Percentiles rank a stretch among this genome's conserved stretches.
These are phyloP conservation scores for Yamadazyma sp. DNA, from an alignment of 805 yeast species.

Conservation along the genomic window DNA sequence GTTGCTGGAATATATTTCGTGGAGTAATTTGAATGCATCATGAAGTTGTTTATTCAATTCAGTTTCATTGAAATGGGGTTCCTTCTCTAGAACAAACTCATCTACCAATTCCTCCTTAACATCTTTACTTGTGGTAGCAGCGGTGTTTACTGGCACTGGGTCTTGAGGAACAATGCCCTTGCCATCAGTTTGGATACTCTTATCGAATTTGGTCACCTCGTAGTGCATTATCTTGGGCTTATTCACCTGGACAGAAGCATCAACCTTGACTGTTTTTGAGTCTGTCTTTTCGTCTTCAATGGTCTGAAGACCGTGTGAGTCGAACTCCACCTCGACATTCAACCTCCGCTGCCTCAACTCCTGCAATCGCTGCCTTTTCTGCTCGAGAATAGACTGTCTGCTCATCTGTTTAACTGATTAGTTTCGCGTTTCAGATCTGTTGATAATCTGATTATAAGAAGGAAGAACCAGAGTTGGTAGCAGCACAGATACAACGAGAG, in stretches of 20 bases:
- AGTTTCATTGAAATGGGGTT: constrained; percentile 15
- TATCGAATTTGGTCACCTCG: not conserved
- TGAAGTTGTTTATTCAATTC: constrained; percentile 18
- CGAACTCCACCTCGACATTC: too few relatives aligned
- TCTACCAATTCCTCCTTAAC: too few relatives aligned
- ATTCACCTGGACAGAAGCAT: constrained; percentile 1
- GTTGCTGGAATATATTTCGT: constrained; percentile 14
- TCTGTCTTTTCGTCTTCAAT: too few relatives aligned
- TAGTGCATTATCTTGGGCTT: constrained; percentile 2
- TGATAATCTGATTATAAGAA: not conserved
- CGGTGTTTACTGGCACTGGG: too few relatives aligned
- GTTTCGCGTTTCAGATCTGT: not conserved
- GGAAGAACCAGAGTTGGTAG: not conserved
- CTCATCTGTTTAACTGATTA: constrained; percentile 31
- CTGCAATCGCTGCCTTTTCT: constrained; percentile 34
- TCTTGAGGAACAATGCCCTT: not conserved
- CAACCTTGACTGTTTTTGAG: not conserved
- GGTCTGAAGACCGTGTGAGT: too few relatives aligned
- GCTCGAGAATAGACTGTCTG: constrained; percentile 36
- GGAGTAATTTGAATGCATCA: constrained; percentile 22
- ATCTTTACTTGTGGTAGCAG: too few relatives aligned
- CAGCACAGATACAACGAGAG: not conserved
- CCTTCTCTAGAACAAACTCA: constrained; percentile 5
- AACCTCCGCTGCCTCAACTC: constrained; percentile 22
- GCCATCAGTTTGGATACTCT: constrained; percentile 1